Conservation (phyloP, 257 asterid species). For the Vinca minor region DNA sequence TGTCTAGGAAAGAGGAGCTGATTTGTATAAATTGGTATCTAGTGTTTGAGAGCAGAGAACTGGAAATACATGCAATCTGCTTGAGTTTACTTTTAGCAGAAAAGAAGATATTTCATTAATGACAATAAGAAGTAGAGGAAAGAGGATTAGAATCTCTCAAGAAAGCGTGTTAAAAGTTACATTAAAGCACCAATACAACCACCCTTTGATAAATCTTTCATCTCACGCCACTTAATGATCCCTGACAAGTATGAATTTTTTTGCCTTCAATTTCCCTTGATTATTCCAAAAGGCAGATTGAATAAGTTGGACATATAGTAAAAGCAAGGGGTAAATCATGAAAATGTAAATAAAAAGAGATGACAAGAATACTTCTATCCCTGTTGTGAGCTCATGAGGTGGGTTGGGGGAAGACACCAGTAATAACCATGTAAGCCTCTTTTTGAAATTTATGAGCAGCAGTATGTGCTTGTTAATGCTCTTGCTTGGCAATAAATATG, state of each 20-base stretch:
- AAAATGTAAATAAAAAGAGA: background rate
- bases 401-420: background rate
- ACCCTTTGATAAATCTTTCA: background rate
- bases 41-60: background rate
- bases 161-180: background rate
- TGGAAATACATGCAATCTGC: background rate
- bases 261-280: background rate
- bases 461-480: background rate
- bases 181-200: background rate
- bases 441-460: background rate
- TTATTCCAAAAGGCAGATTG: background rate
- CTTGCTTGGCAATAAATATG: background rate
- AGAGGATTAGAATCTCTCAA: too few species aligned
- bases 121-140: too few species aligned
- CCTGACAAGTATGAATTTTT: background rate
- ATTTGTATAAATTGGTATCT: background rate
- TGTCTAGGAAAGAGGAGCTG: background rate
- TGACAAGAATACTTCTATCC: background rate
- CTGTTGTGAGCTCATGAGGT: background rate
- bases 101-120: background rate
- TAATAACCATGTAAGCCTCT: background rate
- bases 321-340: background rate
- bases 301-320: background rate
- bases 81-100: background rate
- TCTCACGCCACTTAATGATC: background rate